phyloP scores from a whole-genome alignment of 371 early-diverging fungal genomes.

The Mortierella sp. region DNA sequence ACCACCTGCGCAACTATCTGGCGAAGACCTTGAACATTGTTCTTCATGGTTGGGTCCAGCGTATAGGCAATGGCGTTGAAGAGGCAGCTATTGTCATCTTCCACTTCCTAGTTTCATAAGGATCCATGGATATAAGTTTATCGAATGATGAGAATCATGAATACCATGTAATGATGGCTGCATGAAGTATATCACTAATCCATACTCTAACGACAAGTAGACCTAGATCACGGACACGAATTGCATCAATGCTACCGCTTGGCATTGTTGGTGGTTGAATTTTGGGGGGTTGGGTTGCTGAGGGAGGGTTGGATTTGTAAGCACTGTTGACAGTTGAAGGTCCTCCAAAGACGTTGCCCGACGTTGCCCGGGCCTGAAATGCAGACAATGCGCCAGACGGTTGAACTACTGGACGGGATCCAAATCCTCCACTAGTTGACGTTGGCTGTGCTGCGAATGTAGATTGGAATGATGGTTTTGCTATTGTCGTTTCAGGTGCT shows the following conservation, averaged over 20 bases:
- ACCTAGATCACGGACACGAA: conserved; percentile 46
- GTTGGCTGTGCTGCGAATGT: neutral
- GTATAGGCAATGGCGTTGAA: conserved; percentile 54
- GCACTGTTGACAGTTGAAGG: conserved; percentile 11
- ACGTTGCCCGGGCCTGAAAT: conserved; percentile 17
- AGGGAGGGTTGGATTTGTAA: conserved; percentile 6
- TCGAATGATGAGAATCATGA: neutral
- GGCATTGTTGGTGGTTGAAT: neutral
- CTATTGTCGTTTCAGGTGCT: neutral
- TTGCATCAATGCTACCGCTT: conserved; percentile 10
- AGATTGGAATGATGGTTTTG: neutral
- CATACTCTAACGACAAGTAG: conserved; percentile 48
- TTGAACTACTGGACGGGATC: conserved; percentile 16
- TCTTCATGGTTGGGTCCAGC: conserved; percentile 42
- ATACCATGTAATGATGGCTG: neutral
- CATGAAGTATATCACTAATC: neutral
- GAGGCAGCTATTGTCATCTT: conserved; percentile 53
- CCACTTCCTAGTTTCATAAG: conserved; percentile 31
- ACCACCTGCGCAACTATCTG: conserved; percentile 41
- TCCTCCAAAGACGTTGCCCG: conserved; percentile 15
- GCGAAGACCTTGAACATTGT: conserved; percentile 39
- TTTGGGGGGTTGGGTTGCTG: neutral
- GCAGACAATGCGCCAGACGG: conserved; percentile 1
- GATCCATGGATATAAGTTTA: neutral
- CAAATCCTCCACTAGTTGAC: conserved; percentile 16